Conservation (phyloP, 225 moss, liverwort and hornwort genomes). For the Bryoerythrophyllum caledonicum region DNA sequence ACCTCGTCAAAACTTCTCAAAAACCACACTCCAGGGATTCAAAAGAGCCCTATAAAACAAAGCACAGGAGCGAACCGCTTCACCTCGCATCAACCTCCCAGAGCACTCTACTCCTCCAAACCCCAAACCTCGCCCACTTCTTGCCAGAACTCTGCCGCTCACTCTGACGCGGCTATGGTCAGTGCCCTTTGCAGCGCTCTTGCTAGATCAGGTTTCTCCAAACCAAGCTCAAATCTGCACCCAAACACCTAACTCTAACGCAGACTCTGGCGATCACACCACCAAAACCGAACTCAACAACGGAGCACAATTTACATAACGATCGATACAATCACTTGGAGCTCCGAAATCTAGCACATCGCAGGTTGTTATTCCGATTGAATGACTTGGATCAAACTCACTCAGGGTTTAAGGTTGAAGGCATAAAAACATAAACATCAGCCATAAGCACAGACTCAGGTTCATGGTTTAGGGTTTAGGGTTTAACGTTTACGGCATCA, state of each 20-base stretch:
- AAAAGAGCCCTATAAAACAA: no score
- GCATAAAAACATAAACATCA: not conserved
- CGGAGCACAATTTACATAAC: not conserved
- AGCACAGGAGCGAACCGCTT: no score
- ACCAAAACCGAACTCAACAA: not conserved
- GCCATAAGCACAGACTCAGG: not conserved
- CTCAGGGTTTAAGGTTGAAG: not conserved
- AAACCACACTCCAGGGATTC: no score
- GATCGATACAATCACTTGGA: conserved; percentile 22
- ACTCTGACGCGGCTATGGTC: conserved; percentile 88
- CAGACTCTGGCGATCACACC: not conserved
- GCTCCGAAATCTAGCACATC: conserved; percentile 15
- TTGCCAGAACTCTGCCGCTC: no score
- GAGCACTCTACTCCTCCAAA: no score
- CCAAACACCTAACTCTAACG: not conserved
- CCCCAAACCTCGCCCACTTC: no score
- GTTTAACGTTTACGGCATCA: not conserved
- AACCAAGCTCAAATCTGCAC: conserved; percentile 88
- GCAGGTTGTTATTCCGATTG: not conserved
- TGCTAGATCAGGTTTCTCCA: conserved; percentile 91
- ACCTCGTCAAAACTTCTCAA: no score
- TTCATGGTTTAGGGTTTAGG: not conserved
- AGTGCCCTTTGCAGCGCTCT: conserved; percentile 94
- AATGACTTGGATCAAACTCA: no score
- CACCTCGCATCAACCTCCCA: no score